These are phyloP conservation scores for Oryza coarctata DNA, from an alignment of 176 grass and related monocot species.

Conservation along the genomic window DNA sequence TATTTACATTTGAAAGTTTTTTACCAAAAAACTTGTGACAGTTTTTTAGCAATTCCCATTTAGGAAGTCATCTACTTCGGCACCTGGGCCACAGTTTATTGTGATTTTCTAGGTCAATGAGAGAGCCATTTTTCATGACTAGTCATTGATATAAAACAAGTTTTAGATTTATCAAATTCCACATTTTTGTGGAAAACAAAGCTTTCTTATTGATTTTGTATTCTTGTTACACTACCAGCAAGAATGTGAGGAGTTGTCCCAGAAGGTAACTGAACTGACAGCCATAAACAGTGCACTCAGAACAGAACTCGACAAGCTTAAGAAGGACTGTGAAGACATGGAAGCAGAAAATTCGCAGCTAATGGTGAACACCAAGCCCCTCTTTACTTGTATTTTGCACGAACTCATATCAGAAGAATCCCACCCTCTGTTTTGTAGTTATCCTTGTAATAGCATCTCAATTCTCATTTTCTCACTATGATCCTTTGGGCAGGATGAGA, in stretches of 20 bases:
- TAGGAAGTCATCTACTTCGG: background rate
- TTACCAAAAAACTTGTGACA: no score
- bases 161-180: background rate
- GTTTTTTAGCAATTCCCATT: no score
- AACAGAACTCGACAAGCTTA: slow-evolving; percentile 57
- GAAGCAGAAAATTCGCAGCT: slow-evolving; percentile 55
- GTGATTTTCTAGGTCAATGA: background rate
- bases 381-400: background rate
- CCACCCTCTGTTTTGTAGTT: background rate
- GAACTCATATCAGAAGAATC: background rate
- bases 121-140: background rate
- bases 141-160: background rate
- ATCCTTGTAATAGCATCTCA: background rate
- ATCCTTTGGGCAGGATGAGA: slow-evolving; percentile 27
- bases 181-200: background rate
- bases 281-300: slow-evolving; percentile 34
- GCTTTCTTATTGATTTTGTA: background rate
- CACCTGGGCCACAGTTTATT: background rate
- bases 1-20: no score
- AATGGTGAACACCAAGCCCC: slow-evolving; percentile 34
- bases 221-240: slow-evolving; percentile 47
- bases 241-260: slow-evolving; percentile 71
- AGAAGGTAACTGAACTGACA: slow-evolving; percentile 53
- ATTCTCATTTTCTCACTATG: background rate
- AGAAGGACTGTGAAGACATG: slow-evolving; percentile 55